These are phyloP conservation scores for Maudiozyma serrabonitensis DNA, from an alignment of 805 yeast genomes.

Conservation along the genomic window DNA sequence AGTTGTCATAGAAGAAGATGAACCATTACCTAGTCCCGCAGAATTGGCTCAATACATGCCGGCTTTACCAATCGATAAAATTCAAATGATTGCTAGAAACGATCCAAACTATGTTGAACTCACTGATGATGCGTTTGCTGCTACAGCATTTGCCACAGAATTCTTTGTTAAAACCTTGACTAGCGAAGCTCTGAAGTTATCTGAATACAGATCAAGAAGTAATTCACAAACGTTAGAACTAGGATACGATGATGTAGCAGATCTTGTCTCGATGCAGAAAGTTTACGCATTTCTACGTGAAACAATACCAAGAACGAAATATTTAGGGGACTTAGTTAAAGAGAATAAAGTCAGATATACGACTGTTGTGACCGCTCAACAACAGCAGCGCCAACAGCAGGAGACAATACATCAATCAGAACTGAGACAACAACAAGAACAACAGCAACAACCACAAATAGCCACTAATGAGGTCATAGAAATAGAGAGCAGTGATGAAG, in stretches of 20 bases:
- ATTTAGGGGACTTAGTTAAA: conserved; percentile 15
- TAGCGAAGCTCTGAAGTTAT: conserved; percentile 13
- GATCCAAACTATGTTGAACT: conserved; percentile 22
- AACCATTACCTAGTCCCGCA: background rate
- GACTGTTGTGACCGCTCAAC: background rate
- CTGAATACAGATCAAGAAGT: conserved; percentile 3
- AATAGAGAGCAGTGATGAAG: conserved; percentile 1
- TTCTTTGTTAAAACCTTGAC: conserved; percentile 16
- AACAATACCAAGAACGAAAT: conserved; percentile 19
- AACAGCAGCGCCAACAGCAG: background rate
- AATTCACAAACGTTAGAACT: conserved; percentile 4
- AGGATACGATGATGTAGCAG: conserved; percentile 19
- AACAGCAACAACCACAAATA: background rate
- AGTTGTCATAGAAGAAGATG: too few relatives aligned
- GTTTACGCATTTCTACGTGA: conserved; percentile 19
- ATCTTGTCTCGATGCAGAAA: conserved; percentile 11
- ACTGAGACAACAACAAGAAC: background rate
- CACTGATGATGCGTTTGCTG: conserved; percentile 16
- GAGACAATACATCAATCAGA: background rate
- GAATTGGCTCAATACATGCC: background rate
- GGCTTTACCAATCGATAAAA: conserved; percentile 14
- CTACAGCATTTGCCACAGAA: conserved; percentile 23
- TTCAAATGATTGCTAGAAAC: conserved; percentile 20
- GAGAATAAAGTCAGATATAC: conserved; percentile 22
- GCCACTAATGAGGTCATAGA: conserved; percentile 1